These are phyloP conservation scores for Colletotrichum incanum DNA, from an alignment of 2,329 filamentous ascomycete genomes.

Conservation along the genomic window DNA sequence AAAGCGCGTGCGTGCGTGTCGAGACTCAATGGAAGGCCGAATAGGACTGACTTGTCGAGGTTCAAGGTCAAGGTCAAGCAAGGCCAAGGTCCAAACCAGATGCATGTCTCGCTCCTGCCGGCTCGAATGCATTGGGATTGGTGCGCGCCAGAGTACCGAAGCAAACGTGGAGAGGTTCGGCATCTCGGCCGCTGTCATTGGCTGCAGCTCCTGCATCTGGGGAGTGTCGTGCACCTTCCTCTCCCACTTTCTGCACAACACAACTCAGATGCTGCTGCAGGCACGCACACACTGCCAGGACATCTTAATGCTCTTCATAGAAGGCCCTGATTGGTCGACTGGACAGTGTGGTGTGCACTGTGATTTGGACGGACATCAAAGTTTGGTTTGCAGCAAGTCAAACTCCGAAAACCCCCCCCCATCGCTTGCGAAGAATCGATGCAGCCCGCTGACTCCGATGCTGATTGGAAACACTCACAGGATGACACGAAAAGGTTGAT, in stretches of 20 bases:
- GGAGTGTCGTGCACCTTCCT: neutral
- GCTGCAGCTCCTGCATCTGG: slow-evolving; percentile 9
- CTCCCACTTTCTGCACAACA: slow-evolving; percentile 40
- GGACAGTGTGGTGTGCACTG: slow-evolving; percentile 19
- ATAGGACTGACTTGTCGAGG: neutral
- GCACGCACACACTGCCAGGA: slow-evolving; percentile 1
- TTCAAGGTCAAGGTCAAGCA: neutral
- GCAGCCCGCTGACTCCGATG: neutral
- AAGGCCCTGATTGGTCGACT: neutral
- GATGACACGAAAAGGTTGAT: slow-evolving; percentile 12
- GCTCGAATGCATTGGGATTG: slow-evolving; percentile 18
- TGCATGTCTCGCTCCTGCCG: slow-evolving; percentile 20
- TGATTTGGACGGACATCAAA: neutral
- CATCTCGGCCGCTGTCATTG: slow-evolving; percentile 19
- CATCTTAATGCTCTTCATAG: neutral
- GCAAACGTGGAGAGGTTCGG: slow-evolving; percentile 25
- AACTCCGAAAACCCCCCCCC: neutral
- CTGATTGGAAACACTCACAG: neutral
- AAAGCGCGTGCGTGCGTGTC: neutral
- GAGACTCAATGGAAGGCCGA: neutral
- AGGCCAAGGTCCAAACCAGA: neutral
- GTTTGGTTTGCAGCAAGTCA: slow-evolving; percentile 23
- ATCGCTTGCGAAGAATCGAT: neutral
- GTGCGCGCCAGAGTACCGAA: slow-evolving; percentile 25
- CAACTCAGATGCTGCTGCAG: slow-evolving; percentile 29